Conservation (phyloP, 257 asterid genomes). For the Salvia splendens region DNA sequence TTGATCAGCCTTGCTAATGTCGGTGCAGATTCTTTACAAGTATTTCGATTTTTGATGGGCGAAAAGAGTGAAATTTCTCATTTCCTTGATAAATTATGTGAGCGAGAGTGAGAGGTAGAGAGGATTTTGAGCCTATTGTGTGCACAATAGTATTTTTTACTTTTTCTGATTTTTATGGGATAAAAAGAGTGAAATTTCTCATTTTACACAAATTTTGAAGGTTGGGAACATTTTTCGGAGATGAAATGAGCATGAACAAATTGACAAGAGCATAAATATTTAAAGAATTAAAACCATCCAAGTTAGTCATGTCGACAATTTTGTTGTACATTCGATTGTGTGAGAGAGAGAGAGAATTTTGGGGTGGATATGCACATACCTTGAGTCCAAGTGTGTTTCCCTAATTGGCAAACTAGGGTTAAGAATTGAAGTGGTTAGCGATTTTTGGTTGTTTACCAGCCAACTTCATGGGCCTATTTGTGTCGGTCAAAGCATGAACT, state of each 20-base stretch:
- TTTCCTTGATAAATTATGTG: no score
- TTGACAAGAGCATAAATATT: not conserved
- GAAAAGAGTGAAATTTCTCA: no score
- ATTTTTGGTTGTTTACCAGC: conserved; percentile 41
- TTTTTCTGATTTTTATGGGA: no score
- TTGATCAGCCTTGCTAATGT: no score
- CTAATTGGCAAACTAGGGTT: conserved; percentile 46
- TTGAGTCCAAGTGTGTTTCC: conserved; percentile 42
- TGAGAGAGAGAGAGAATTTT: conserved; percentile 25
- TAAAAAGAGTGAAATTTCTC: no score
- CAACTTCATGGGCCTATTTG: conserved; percentile 53
- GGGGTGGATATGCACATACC: conserved; percentile 24
- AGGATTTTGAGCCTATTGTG: no score
- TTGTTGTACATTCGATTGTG: not conserved
- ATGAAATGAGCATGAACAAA: not conserved
- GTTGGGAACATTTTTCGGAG: no score
- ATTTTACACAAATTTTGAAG: no score
- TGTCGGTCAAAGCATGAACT: conserved; percentile 47
- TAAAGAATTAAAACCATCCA: not conserved
- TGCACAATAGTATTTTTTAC: no score
- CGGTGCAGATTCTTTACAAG: no score
- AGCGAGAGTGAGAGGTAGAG: no score
- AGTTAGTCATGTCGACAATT: not conserved
- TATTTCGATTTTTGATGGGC: no score
- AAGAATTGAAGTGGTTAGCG: conserved; percentile 52